phyloP scores from a whole-genome alignment of 1,284 basidiomycete species.

The Apiotrichum domesticum region DNA sequence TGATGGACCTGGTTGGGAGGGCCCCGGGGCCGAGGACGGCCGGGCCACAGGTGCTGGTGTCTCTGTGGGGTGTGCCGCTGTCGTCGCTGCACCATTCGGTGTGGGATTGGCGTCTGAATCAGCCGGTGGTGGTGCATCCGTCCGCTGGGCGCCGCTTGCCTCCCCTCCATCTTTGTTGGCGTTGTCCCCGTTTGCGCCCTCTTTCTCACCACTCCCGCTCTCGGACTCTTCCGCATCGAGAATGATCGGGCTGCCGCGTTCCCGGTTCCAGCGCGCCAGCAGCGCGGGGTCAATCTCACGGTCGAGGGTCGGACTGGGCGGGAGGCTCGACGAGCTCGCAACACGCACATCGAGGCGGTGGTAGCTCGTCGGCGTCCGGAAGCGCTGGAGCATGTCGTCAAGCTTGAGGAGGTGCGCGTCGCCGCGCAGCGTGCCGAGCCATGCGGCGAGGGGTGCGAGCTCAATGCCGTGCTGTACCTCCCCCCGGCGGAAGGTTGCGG shows the following conservation, averaged over 20 bases:
- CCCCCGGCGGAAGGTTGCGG: constrained; percentile 19
- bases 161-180: neutral
- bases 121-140: no score
- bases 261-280: constrained; percentile 1
- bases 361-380: constrained; percentile 32
- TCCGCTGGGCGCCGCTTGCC: no score
- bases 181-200: neutral
- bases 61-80: no score
- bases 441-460: constrained; percentile 32
- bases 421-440: constrained; percentile 19
- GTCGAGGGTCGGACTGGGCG: constrained; percentile 6
- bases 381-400: constrained; percentile 30
- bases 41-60: no score
- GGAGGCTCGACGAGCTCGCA: constrained; percentile 29
- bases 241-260: constrained; percentile 8
- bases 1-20: no score
- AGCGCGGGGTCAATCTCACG: neutral
- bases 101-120: no score
- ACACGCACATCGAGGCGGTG: constrained; percentile 33
- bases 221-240: neutral
- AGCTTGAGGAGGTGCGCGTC: constrained; percentile 31
- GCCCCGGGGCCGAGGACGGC: no score
- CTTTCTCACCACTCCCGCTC: neutral
- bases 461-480: constrained; percentile 31
- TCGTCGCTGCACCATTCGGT: no score